Conservation (phyloP, 768 basidiomycete genomes). For the Neoboletus subvelutipes region DNA sequence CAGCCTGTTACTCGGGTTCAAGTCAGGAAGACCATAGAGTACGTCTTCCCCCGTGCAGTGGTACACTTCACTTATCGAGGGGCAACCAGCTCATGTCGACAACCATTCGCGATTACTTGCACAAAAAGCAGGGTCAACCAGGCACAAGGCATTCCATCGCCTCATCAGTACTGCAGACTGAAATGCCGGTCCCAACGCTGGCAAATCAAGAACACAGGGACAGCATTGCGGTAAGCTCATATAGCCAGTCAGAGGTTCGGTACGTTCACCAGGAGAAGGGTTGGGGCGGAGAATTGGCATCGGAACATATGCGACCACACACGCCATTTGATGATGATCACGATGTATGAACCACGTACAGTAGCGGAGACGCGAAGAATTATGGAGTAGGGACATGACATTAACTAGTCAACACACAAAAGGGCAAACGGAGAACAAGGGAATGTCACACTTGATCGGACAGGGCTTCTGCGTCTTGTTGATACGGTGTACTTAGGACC, state of each 20-base stretch:
- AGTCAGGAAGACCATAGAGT: slow-evolving; percentile 80
- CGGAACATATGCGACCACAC: slow-evolving; percentile 36
- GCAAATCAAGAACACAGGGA: slow-evolving; percentile 32
- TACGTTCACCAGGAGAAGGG: slow-evolving; percentile 31
- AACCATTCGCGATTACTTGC: slow-evolving; percentile 68
- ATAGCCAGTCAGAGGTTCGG: slow-evolving; percentile 26
- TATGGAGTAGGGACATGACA: background rate
- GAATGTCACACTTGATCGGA: slow-evolving; percentile 20
- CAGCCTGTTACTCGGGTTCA: slow-evolving; percentile 79
- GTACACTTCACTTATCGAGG: slow-evolving; percentile 3
- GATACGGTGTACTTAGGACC: slow-evolving; percentile 40
- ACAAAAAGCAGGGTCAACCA: slow-evolving; percentile 45
- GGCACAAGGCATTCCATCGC: slow-evolving; percentile 21
- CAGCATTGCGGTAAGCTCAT: slow-evolving; percentile 29
- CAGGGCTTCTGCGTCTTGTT: slow-evolving; percentile 20
- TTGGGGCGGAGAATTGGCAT: slow-evolving; percentile 37
- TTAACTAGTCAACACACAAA: slow-evolving; percentile 2
- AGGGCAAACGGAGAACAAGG: background rate
- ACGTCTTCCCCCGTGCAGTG: slow-evolving; percentile 25
- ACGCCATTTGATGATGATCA: slow-evolving; percentile 43
- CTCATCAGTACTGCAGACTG: slow-evolving; percentile 28
- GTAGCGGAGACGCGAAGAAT: slow-evolving; percentile 3
- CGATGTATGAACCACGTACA: slow-evolving; percentile 30
- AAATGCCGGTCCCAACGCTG: slow-evolving; percentile 30
- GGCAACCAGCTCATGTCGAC: slow-evolving; percentile 55